Percentiles rank a stretch among this genome's conserved stretches.
Conservation (phyloP, 495 filamentous ascomycete species). For the Neurospora tetraspora region DNA sequence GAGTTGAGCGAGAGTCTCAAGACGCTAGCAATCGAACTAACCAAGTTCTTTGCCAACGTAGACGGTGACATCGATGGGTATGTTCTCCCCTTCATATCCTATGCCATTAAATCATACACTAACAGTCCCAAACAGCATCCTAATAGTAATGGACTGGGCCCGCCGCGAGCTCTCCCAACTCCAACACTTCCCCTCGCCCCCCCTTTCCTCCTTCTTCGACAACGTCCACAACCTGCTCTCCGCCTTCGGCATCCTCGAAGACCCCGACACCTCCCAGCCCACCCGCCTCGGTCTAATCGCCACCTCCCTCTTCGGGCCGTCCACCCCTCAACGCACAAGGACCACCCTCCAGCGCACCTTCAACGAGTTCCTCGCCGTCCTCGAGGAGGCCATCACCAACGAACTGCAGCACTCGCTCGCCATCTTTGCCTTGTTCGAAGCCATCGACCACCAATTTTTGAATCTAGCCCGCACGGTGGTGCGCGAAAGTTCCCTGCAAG, state of each 20-base stretch:
- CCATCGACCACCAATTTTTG: constrained; percentile 77
- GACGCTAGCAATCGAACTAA: constrained; percentile 68
- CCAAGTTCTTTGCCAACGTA: constrained; percentile 81
- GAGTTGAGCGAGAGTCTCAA: constrained; percentile 74
- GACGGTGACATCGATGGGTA: constrained; percentile 80
- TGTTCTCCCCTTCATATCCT: not conserved
- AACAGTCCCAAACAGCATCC: constrained; percentile 41
- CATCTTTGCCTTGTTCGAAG: constrained; percentile 75
- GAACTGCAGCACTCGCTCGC: constrained; percentile 67
- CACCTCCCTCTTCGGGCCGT: constrained; percentile 66
- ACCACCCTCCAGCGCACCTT: constrained; percentile 76
- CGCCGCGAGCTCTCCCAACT: constrained; percentile 61
- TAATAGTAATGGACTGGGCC: constrained; percentile 93
- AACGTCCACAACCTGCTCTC: constrained; percentile 72
- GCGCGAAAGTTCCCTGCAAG: constrained; percentile 69
- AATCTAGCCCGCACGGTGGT: constrained; percentile 80
- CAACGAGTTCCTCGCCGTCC: constrained; percentile 71
- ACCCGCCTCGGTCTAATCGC: constrained; percentile 57
- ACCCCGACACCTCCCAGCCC: constrained; percentile 43
- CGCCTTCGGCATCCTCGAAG: constrained; percentile 58
- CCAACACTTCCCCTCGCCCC: constrained; percentile 37
- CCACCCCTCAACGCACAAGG: constrained; percentile 66
- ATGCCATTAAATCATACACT: too few relatives aligned
- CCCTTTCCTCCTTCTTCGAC: constrained; percentile 57
- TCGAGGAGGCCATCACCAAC: constrained; percentile 79